Evolutionary conservation across 2,329 filamentous ascomycete genomes (phyloP), one percentile per base, ranked within the genome.

Genomic region (Fusarium ramigenum): DNA sequence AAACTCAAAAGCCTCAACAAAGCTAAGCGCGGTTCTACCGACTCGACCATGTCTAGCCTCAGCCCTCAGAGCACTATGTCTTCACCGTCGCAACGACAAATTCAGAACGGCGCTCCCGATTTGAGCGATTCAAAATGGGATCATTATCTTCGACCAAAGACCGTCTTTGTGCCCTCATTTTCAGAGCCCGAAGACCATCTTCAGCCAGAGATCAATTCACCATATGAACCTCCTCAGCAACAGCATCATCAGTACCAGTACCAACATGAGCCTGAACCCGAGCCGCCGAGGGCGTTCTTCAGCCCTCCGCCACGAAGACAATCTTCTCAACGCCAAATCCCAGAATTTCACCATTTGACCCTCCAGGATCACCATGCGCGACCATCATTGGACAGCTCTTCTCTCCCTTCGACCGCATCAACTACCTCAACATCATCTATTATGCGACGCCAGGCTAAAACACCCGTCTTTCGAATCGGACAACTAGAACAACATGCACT

Each of bases 381-480:
- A 18, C 75, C 76, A n/a, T 79, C 77, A 7, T 68, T 78, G 12
- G 77, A 79, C 36, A 77, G 64, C 28, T 73, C 74, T 19, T 76
- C 75, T 15, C 67, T 77, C 12, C 74, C 77, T 21, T 84, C 68
- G 71, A 80, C 39, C 80, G 86, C 71, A 80, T 87, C 66, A 71
- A 79, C 61, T 44, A 79, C 73, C 12, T 78, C 77, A 23, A 77
- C 75, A 11, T 61, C 72, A 61, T 80, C 80, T 6, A 78, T 77
- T 11, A 81, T 82, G 72, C 83, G 85, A 63, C 83, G 85, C 36
- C 84, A 85, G 58, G 85, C 86, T 43, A 89, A 88, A 77, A 88
- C 86, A 4, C 87, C 87, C 0, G 85, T 88, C 28, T 82, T 82
- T 46, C 80, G 80, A 15, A 85, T 88, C 63, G 86, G 86, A 19